Evolutionary conservation across 2,329 filamentous ascomycete genomes (phyloP), one percentile per base, ranked within the genome.

Genomic region (Claviceps sp.): DNA sequence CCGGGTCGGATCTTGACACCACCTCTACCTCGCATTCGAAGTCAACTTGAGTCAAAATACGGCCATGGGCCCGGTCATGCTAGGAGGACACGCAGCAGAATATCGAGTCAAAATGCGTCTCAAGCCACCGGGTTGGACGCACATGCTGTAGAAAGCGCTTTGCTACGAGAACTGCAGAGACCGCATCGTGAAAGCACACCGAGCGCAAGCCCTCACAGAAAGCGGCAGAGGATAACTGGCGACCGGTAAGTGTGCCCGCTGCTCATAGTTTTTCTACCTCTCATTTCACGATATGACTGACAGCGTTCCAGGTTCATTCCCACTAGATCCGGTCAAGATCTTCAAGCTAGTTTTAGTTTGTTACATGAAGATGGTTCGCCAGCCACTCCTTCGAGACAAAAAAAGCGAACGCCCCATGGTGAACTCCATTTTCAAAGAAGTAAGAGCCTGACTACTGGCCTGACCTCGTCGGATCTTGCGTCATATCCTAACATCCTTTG

Each of bases 341-440:
- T 97, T 23, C 86, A 91, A 65, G 89, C 91, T 50, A 94, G 89
- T 67, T 97, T 93, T 69, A 95, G 83, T 64, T 73, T 97, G 51
- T 75, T 97, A 29, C 87, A 95, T 62, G 91, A 96, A 56, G 89
- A 95, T 65, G 89, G 86, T 40, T 96, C 91, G 20, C 93, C 93
- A 20, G 86, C 91, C 13, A 95, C 90, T 1, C 88, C 91, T 1
- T 91, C 89, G 4, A 87, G 83, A 64, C 79, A 85, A 53, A 88
- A 88, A 70, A 90, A 86, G 71, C 84, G 90, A 44, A 84, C 85
- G 22, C 87, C 88, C 9, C 86, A 95, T 64, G 87, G 87, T 50
- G 93, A 96, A 67, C 78, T 96, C 56, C 86, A 97, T 66, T 96
- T 95, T 58, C 93, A 98, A 66, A 90, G 83, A 68, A 93, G 89